Evolutionary conservation across 2,329 filamentous ascomycete genomes (phyloP), one percentile per base, ranked within the genome.

Genomic region (Monosporascus sp.): DNA sequence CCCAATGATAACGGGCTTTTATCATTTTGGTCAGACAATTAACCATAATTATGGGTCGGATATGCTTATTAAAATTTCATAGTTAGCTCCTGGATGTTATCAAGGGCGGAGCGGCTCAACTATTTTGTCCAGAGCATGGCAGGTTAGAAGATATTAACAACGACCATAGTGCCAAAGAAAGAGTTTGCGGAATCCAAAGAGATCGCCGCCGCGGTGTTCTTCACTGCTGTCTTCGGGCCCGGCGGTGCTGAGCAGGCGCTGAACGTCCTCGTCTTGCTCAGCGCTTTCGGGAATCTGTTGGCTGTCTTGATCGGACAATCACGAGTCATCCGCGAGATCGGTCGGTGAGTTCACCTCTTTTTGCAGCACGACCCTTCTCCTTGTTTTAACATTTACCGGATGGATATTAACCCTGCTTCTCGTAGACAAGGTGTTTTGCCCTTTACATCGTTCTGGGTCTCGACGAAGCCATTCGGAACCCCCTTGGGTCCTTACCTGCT

Each of bases 391-490:
- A 14, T 34, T 34, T 24, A 11, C 20, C 17, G 14, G 24, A 43
- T 49, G 3, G 20, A 34, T 52, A 24, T 56, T 27, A 1, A 22
- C 1, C 27, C 16, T 48, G 11, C 11, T 8, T 46, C 43, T 27
- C 8, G 27, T 3, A 79, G 81, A 55, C 82, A 85, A 71, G 83
- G 83, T 6, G 78, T 84, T 1, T 74, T 86, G 7, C 83, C 83
- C 0, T 85, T 66, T 26, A 74, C 82, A 1, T 66, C 68, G 1
- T 80, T 86, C 56, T 87, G 83, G 83, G 81, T 80, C 0, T 82
- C 79, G 0, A 86, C 82, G 0, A 75, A 73, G 19, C 84, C 84
- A 0, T 86, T 86, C 53, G 83, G 82, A 3, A 87, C 84, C 0
- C 83, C 84, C 0, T 65, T 84, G 0, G 82, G 80, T 0, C 82